These are phyloP conservation scores for Lophium mytilinum DNA, from an alignment of 495 filamentous ascomycete genomes.

Conservation along the genomic window DNA sequence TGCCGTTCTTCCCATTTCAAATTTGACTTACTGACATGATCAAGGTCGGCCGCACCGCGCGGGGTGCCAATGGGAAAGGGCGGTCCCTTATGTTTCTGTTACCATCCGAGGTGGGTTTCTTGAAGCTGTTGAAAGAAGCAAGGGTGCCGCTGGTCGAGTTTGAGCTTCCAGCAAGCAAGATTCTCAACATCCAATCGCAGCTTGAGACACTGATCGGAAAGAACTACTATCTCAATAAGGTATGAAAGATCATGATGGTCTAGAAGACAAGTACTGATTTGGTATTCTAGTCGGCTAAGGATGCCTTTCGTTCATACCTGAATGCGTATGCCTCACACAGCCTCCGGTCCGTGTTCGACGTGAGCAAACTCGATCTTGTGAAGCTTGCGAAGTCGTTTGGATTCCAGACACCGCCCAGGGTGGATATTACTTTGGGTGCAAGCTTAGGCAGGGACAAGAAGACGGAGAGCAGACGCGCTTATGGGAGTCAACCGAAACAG, in stretches of 20 bases:
- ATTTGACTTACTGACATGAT: no score
- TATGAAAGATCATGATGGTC: slow-evolving; percentile 23
- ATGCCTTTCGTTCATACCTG: slow-evolving; percentile 74
- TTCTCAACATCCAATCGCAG: slow-evolving; percentile 90
- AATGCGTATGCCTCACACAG: slow-evolving; percentile 91
- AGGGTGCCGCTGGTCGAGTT: slow-evolving; percentile 92
- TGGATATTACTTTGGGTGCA: slow-evolving; percentile 81
- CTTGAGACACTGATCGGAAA: slow-evolving; percentile 86
- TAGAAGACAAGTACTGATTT: not conserved
- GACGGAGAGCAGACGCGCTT: slow-evolving; percentile 61
- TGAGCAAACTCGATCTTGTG: slow-evolving; percentile 83
- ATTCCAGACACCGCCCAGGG: slow-evolving; percentile 77
- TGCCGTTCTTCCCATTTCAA: no score
- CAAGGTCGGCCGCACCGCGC: slow-evolving; percentile 67
- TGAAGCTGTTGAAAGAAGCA: slow-evolving; percentile 85
- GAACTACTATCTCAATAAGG: slow-evolving; percentile 95
- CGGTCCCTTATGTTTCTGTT: slow-evolving; percentile 84
- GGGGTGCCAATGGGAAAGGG: slow-evolving; percentile 76
- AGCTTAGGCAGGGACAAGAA: slow-evolving; percentile 88
- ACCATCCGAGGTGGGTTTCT: slow-evolving; percentile 84
- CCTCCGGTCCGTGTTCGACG: slow-evolving; percentile 83
- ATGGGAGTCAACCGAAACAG: slow-evolving; percentile 63
- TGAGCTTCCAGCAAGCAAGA: slow-evolving; percentile 79
- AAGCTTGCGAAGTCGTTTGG: slow-evolving; percentile 95
- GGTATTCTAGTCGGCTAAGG: slow-evolving; percentile 49